Conservation (phyloP, 352 stramenopile species). For the Elongisporangium prolatum region DNA sequence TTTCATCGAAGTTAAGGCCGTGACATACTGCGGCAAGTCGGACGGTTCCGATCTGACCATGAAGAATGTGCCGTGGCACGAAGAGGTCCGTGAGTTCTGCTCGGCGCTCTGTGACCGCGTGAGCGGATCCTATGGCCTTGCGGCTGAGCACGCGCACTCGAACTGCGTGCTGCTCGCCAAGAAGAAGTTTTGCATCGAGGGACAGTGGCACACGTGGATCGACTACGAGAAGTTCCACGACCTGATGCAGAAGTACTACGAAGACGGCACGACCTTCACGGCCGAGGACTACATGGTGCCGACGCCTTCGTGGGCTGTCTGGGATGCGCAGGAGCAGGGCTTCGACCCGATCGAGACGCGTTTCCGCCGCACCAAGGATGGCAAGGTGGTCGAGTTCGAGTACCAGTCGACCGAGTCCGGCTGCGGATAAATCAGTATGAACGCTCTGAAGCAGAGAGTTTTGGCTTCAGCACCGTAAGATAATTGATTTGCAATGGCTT, state of each 20-base stretch:
- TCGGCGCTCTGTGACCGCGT: constrained; percentile 72
- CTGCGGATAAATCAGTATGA: constrained; percentile 45
- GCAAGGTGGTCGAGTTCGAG: constrained; percentile 81
- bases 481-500: constrained; percentile 11
- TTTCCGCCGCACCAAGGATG: constrained; percentile 83
- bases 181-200: constrained; percentile 84
- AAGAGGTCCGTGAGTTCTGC: constrained; percentile 94
- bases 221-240: constrained; percentile 97
- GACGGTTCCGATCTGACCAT: constrained; percentile 97
- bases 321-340: constrained; percentile 93
- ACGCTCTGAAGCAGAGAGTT: neutral
- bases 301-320: constrained; percentile 95
- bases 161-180: constrained; percentile 95
- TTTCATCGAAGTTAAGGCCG: constrained; percentile 96
- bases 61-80: constrained; percentile 97
- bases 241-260: constrained; percentile 77
- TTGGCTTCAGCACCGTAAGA: neutral
- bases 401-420: constrained; percentile 83
- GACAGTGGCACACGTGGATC: constrained; percentile 98
- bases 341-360: constrained; percentile 96
- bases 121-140: constrained; percentile 89
- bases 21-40: constrained; percentile 98
- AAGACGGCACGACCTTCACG: constrained; percentile 83
- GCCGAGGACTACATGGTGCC: constrained; percentile 94
- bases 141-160: constrained; percentile 95